A percentile compares a stretch with the other conserved stretches of the same genome.
These are phyloP conservation scores for Purpureocillium takamizusanense DNA, from an alignment of 2,329 filamentous ascomycete species.

Conservation along the genomic window DNA sequence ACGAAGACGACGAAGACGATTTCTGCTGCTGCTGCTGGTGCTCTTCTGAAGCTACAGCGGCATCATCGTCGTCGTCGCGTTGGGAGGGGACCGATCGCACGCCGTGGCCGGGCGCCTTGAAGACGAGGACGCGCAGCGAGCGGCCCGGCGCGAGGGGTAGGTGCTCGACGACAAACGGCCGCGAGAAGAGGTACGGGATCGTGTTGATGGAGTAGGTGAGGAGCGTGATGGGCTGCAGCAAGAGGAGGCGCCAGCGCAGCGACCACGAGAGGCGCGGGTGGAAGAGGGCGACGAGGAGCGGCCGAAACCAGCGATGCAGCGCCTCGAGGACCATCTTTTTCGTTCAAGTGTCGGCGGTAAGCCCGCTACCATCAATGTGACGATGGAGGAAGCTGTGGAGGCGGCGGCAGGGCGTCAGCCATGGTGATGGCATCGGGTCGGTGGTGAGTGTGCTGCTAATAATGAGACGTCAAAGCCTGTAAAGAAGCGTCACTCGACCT, in stretches of 20 bases:
- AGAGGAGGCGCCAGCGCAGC: slow-evolving; percentile 32
- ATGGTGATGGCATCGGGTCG: no score
- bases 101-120: slow-evolving; percentile 13
- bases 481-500: no score
- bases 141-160: slow-evolving; percentile 18
- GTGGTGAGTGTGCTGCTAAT: no score
- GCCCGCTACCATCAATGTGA: no score
- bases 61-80: no score
- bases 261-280: slow-evolving; percentile 24
- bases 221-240: slow-evolving; percentile 30
- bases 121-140: slow-evolving; percentile 24
- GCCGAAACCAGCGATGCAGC: slow-evolving; percentile 15
- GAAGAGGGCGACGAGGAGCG: slow-evolving; percentile 24
- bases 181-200: slow-evolving; percentile 24
- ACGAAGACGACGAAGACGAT: no score
- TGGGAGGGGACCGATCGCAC: slow-evolving; percentile 6
- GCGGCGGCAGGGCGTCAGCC: no score
- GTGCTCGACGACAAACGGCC: slow-evolving; percentile 22
- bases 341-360: no score
- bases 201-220: slow-evolving; percentile 26
- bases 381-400: no score
- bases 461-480: no score
- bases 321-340: background rate
- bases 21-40: no score
- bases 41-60: no score